A percentile compares a stretch with the other conserved stretches of the same genome.
Conservation (phyloP, 441 rosid species). For the Sinapis alba region DNA sequence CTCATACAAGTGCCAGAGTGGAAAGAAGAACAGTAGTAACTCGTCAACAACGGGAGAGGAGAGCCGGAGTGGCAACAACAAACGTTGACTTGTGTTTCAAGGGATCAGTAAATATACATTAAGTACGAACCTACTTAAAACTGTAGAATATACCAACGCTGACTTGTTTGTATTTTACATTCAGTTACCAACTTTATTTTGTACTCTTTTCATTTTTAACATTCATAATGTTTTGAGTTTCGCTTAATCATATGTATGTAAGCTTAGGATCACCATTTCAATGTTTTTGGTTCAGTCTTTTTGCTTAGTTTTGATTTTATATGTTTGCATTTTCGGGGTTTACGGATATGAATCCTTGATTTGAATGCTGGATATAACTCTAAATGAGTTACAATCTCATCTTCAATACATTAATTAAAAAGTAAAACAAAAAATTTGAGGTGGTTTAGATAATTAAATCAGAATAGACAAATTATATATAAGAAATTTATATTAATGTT, state of each 20-base stretch:
- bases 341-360: neutral
- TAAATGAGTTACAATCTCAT: neutral
- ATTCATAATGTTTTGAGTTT: neutral
- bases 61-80: constrained; percentile 23
- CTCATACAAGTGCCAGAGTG: constrained; percentile 13
- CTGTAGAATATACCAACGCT: constrained; percentile 28
- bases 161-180: constrained; percentile 32
- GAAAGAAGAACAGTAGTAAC: constrained; percentile 27
- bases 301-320: neutral
- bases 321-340: neutral
- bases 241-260: neutral
- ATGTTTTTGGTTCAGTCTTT: neutral
- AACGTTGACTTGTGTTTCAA: constrained; percentile 22
- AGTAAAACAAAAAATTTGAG: no score
- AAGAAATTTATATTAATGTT: neutral
- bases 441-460: no score
- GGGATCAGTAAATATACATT: neutral
- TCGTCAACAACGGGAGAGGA: constrained; percentile 25
- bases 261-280: neutral
- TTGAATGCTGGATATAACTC: neutral
- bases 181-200: constrained; percentile 8
- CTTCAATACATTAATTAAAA: neutral
- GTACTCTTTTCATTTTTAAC: constrained; percentile 8
- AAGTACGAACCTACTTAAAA: constrained; percentile 12
- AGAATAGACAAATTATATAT: no score